Evolutionary conservation across 2,329 filamentous ascomycete species (phyloP).

Genomic region (Phaeosphaeria sp.): DNA sequence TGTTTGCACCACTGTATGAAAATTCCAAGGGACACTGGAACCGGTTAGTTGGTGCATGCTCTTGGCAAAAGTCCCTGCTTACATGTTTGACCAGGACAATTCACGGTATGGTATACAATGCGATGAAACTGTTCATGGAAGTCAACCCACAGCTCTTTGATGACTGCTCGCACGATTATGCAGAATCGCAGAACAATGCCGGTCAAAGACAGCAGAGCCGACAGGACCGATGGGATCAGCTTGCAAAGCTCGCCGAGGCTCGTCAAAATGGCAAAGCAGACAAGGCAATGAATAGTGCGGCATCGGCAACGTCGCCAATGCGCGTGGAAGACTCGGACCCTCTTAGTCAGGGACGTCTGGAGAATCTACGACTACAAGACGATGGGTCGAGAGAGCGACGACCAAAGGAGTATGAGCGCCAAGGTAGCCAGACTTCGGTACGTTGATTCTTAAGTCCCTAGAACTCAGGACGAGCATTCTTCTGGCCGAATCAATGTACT

Average conservation of each 20-base stretch:
- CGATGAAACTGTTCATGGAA: conserved; percentile 99
- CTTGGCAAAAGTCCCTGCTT: conserved; percentile 12
- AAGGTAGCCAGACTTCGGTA: conserved; percentile 50
- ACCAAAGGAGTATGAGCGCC: conserved; percentile 50
- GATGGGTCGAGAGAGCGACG: conserved; percentile 55
- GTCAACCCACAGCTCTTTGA: conserved; percentile 99
- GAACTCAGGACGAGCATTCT: conserved; percentile 47
- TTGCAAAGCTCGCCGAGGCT: conserved; percentile 79
- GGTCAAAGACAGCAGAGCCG: conserved; percentile 82
- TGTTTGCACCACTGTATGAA: conserved; percentile 98
- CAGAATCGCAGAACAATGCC: conserved; percentile 91
- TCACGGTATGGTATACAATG: conserved; percentile 99
- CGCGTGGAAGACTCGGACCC: conserved; percentile 77
- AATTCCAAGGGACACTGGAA: conserved; percentile 99
- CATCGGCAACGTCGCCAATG: conserved; percentile 51
- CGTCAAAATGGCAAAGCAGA: conserved; percentile 60
- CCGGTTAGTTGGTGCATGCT: conserved; percentile 64
- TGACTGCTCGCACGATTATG: conserved; percentile 98
- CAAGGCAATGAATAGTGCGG: conserved; percentile 22
- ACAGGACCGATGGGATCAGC: conserved; percentile 86
- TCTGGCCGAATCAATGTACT: conserved; percentile 50
- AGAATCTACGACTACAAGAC: conserved; percentile 90
- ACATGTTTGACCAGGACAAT: conserved; percentile 73
- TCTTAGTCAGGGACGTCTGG: conserved; percentile 80
- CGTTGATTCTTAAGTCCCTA: conserved; percentile 52